phyloP scores from a whole-genome alignment of 768 basidiomycete species.

The Hydnum rufescens region DNA sequence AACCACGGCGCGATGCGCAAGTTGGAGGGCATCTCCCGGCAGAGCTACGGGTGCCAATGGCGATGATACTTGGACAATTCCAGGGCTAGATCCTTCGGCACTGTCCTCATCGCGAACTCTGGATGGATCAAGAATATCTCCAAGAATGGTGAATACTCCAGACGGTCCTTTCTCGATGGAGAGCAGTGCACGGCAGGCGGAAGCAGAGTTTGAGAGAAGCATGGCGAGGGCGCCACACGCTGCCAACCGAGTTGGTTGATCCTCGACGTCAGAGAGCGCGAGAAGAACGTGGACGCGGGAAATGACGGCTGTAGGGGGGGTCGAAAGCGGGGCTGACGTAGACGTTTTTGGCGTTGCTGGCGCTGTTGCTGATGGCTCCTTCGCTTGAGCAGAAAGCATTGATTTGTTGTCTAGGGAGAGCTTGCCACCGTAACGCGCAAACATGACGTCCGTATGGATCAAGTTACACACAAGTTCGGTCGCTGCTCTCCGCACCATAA shows the following conservation, averaged over 20 bases:
- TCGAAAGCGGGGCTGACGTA: too few relatives aligned
- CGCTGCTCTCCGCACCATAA: constrained; percentile 65
- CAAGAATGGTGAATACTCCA: constrained; percentile 41
- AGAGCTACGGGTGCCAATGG: too few relatives aligned
- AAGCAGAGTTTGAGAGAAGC: constrained; percentile 35
- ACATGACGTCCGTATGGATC: constrained; percentile 53
- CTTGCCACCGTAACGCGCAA: constrained; percentile 44
- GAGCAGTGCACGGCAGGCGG: constrained; percentile 40
- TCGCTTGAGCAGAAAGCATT: too few relatives aligned
- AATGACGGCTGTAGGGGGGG: constrained; percentile 5
- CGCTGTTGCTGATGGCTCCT: constrained; percentile 25
- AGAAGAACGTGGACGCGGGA: constrained; percentile 52
- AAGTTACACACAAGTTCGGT: constrained; percentile 88
- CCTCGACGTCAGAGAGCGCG: constrained; percentile 73
- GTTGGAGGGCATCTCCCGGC: not conserved
- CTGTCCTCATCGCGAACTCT: not conserved
- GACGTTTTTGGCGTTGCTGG: too few relatives aligned
- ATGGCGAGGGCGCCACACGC: constrained; percentile 80
- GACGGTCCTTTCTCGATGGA: constrained; percentile 44
- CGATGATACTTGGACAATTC: too few relatives aligned
- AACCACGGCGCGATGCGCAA: not conserved
- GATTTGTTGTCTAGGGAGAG: too few relatives aligned
- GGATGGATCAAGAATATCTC: constrained; percentile 20
- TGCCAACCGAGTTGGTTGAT: constrained; percentile 68
- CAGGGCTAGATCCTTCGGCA: too few relatives aligned